Evolutionary conservation across 371 early-diverging fungal genomes (phyloP), one percentile per base, ranked within the genome.

Genomic region (Paraphysoderma sedebokerense): DNA sequence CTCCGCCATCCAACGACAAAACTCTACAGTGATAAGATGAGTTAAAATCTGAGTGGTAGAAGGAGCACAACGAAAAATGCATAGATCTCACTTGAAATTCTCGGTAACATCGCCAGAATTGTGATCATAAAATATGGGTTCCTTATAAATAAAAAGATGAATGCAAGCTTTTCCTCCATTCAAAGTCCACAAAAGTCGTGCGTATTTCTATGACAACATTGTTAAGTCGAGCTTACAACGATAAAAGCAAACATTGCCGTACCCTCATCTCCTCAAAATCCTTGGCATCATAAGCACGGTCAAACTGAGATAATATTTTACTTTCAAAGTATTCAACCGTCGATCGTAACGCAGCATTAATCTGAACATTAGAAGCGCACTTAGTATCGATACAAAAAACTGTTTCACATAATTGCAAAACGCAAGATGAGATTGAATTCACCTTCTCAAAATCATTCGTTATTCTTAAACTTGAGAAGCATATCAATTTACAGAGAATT

Each of bases 71-170:
- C 28, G 32, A 45, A 26, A 44, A 5, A 24, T 38, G 13, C 39
- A 12, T 29, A 20, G 26, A 33, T 48, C 61, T 48, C 63, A 71
- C 72, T 57, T 59, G 38, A 69, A 67, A 46, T 74, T 77, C 44
- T 72, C 76, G 38, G 70, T 63, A 13, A 75, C 67, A 40, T 69
- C 66, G 34, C 67, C 72, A 7, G 70, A 69, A 44, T 82, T 79
- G 27, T 56, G 56, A 56, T 86, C 88, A 57, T 77, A 88, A 50
- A 88, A 88, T 27, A 88, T 74, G 27, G 79, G 81, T 49, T 82
- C 80, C 54, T 86, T 88, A 33, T 86, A 82, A 37, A 86, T 74
- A 58, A 79, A 88, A 1, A 82, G 72, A 50, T 83, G 80, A 36
- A 83, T 77, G 56, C 80, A 80, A 6, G 77, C 68, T 34, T 58